These are phyloP conservation scores for Olyra latifolia DNA, from an alignment of 176 grass and related monocot species.

Conservation along the genomic window DNA sequence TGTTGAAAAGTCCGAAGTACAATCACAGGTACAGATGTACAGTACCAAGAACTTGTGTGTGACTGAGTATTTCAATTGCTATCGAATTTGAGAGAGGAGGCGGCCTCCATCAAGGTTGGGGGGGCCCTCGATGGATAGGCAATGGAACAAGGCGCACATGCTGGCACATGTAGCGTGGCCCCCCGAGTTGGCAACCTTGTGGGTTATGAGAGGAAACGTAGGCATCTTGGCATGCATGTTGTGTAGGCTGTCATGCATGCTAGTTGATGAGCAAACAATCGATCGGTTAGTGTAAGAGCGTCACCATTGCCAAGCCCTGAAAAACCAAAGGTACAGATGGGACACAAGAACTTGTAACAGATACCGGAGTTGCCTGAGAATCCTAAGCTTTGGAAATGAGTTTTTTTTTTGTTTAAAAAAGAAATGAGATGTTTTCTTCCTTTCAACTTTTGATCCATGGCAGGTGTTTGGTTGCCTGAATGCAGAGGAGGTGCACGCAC, in stretches of 20 bases:
- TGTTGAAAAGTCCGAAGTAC: slow-evolving; percentile 28
- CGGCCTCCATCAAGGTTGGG: neutral
- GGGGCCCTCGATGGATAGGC: neutral
- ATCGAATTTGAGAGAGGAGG: too few relatives aligned
- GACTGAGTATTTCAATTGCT: too few relatives aligned
- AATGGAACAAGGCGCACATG: slow-evolving; percentile 46
- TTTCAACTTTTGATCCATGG: neutral
- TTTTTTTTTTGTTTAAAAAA: too few relatives aligned
- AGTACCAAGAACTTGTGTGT: neutral
- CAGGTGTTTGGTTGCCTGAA: too few relatives aligned
- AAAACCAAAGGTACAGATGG: neutral
- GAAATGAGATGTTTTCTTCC: too few relatives aligned
- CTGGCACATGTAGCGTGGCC: slow-evolving; percentile 44
- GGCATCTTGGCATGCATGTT: slow-evolving; percentile 45
- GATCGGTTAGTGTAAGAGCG: neutral
- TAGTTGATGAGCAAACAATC: too few relatives aligned
- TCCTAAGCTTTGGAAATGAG: neutral
- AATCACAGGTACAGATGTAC: slow-evolving; percentile 23
- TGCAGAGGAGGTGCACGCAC: too few relatives aligned
- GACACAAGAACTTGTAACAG: neutral
- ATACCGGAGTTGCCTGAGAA: too few relatives aligned
- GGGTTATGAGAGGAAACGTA: slow-evolving; percentile 30
- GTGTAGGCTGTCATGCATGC: slow-evolving; percentile 19
- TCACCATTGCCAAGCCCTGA: neutral
- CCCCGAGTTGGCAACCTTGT: slow-evolving; percentile 39